Conservation (phyloP, 257 asterid genomes). For the Plantago major region DNA sequence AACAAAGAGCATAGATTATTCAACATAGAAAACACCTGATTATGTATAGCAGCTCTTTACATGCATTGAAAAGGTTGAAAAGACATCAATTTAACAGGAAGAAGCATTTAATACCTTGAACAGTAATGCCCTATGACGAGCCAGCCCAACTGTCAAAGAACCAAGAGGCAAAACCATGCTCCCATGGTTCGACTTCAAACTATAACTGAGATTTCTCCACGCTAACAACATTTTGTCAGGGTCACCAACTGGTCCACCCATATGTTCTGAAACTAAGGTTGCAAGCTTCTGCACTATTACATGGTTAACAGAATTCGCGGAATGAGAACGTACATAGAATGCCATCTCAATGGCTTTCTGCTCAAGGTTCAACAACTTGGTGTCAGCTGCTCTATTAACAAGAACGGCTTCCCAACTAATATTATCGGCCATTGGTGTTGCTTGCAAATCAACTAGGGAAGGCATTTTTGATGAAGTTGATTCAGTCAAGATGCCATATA, state of each 20-base stretch:
- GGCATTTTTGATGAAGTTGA: constrained; percentile 86
- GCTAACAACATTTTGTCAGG: constrained; percentile 72
- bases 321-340: constrained; percentile 41
- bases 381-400: constrained; percentile 71
- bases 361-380: constrained; percentile 75
- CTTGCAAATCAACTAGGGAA: constrained; percentile 85
- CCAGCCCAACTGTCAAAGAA: constrained; percentile 77
- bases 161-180: constrained; percentile 97
- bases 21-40: no score
- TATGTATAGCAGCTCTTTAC: no score
- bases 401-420: constrained; percentile 89
- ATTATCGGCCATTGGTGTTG: constrained; percentile 57
- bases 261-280: constrained; percentile 67
- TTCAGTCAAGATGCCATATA: constrained; percentile 62
- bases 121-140: constrained; percentile 97
- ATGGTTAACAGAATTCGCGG: constrained; percentile 32
- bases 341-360: constrained; percentile 69
- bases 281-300: constrained; percentile 69
- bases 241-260: constrained; percentile 96
- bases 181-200: constrained; percentile 62
- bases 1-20: no score
- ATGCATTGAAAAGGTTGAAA: background rate
- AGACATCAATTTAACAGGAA: constrained; percentile 11
- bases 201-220: constrained; percentile 66
- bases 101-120: constrained; percentile 63